Conservation (phyloP, 345 rosid genomes). For the Fremontodendron californicum region DNA sequence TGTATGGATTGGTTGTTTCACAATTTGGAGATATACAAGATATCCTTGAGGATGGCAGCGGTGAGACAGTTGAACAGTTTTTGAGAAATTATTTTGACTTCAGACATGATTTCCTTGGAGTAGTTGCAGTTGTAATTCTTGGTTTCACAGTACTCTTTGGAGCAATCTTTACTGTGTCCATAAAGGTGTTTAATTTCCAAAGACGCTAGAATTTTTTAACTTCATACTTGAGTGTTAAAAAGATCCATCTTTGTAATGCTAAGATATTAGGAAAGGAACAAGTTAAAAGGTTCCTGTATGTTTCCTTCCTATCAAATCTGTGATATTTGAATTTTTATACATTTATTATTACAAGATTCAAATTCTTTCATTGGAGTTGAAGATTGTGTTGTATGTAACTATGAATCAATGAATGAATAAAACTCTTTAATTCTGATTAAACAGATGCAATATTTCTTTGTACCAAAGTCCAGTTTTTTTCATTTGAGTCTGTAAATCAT, state of each 20-base stretch:
- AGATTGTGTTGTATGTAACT: background rate
- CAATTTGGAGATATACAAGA: slow-evolving; percentile 34
- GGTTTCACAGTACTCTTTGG: slow-evolving; percentile 19
- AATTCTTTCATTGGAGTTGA: background rate
- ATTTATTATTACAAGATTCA: background rate
- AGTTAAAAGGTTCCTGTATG: background rate
- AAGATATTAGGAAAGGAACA: background rate
- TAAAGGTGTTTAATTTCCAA: slow-evolving; percentile 23
- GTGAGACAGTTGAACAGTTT: slow-evolving; percentile 12
- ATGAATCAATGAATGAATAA: background rate
- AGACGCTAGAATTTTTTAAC: slow-evolving; percentile 2
- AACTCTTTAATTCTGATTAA: background rate
- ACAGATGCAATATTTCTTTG: background rate
- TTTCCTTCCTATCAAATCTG: background rate
- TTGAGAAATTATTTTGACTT: slow-evolving; percentile 14
- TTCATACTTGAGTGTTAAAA: too few species aligned
- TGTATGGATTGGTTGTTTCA: slow-evolving; percentile 42
- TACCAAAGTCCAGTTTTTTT: background rate
- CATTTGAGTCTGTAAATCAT: too few species aligned
- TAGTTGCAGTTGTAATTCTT: slow-evolving; percentile 7
- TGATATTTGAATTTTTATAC: background rate
- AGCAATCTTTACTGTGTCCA: slow-evolving; percentile 8
- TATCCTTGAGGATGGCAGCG: background rate
- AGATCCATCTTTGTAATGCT: background rate
- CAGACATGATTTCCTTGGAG: slow-evolving; percentile 18